Evolutionary conservation across 1,284 basidiomycete genomes (phyloP).

Genomic region (Paramarasmius palmivorus): DNA sequence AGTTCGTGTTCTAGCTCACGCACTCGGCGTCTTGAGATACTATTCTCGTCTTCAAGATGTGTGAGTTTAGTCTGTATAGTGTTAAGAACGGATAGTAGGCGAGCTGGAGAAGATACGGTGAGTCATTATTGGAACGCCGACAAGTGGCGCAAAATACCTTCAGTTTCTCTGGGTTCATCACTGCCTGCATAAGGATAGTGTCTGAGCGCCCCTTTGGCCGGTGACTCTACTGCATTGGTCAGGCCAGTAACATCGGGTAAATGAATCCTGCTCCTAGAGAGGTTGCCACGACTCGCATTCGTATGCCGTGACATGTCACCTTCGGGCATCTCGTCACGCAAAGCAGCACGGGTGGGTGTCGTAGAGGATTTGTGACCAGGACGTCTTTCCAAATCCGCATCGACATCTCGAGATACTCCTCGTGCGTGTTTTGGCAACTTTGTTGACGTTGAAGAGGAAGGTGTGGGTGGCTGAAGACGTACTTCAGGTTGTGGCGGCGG

Average conservation of each 20-base stretch:
- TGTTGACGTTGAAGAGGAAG: conserved; percentile 44
- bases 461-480: conserved; percentile 57
- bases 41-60: conserved; percentile 78
- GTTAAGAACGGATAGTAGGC: conserved; percentile 59
- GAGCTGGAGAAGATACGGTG: conserved; percentile 39
- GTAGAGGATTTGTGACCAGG: conserved; percentile 1
- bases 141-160: conserved; percentile 43
- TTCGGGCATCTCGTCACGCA: neutral
- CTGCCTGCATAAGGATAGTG: conserved; percentile 51
- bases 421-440: conserved; percentile 60
- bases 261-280: conserved; percentile 40
- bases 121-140: conserved; percentile 1
- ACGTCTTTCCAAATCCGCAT: conserved; percentile 20
- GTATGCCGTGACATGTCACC: neutral
- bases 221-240: conserved; percentile 72
- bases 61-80: conserved; percentile 65
- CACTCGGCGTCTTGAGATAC: conserved; percentile 74
- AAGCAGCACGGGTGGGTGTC: neutral
- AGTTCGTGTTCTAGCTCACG: conserved; percentile 82
- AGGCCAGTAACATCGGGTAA: conserved; percentile 80
- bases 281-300: conserved; percentile 13
- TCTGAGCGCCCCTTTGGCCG: conserved; percentile 51
- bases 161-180: conserved; percentile 51
- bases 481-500: conserved; percentile 43
- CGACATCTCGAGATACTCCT: conserved; percentile 50